A percentile compares a stretch with the other conserved stretches of the same genome.
These are phyloP conservation scores for Metschnikowia henanensis DNA, from an alignment of 805 yeast genomes.

Conservation along the genomic window DNA sequence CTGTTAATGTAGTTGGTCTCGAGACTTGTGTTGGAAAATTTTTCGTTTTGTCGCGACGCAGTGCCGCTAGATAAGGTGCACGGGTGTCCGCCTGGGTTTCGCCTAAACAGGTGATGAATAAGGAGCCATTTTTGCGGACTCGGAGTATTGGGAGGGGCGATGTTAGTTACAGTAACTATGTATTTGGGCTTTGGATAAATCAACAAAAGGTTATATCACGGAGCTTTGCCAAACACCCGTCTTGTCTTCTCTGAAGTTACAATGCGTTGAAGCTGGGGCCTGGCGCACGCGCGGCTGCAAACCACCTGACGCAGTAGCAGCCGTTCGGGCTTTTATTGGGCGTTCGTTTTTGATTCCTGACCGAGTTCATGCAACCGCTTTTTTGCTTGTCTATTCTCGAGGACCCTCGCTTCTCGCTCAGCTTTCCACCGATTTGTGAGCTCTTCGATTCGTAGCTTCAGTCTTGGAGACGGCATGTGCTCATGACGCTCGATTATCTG, in stretches of 20 bases:
- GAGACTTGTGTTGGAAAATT: constrained; percentile 7
- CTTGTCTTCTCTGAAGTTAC: too few species aligned
- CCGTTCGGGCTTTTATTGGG: background rate
- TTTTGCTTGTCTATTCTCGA: constrained; percentile 58
- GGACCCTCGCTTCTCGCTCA: constrained; percentile 67
- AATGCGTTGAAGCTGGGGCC: background rate
- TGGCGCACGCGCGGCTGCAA: constrained; percentile 4
- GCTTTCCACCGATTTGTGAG: constrained; percentile 64
- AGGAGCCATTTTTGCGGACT: too few species aligned
- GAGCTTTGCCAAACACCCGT: too few species aligned
- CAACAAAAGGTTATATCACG: too few species aligned
- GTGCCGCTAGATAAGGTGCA: constrained; percentile 5
- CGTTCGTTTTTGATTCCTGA: background rate
- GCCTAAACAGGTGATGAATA: too few species aligned
- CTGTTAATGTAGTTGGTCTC: background rate
- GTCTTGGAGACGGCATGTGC: constrained; percentile 30
- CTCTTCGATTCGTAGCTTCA: constrained; percentile 57
- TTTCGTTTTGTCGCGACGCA: constrained; percentile 11
- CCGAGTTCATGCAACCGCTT: constrained; percentile 47
- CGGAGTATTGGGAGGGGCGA: too few species aligned
- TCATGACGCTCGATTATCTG: constrained; percentile 26
- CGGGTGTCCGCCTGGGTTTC: constrained; percentile 3
- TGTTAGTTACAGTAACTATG: too few species aligned
- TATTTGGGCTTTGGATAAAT: too few species aligned
- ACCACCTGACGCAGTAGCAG: background rate